These are phyloP conservation scores for Kalanchoe fedtschenkoi DNA, from an alignment of 164 flowering plant genomes.

Conservation along the genomic window DNA sequence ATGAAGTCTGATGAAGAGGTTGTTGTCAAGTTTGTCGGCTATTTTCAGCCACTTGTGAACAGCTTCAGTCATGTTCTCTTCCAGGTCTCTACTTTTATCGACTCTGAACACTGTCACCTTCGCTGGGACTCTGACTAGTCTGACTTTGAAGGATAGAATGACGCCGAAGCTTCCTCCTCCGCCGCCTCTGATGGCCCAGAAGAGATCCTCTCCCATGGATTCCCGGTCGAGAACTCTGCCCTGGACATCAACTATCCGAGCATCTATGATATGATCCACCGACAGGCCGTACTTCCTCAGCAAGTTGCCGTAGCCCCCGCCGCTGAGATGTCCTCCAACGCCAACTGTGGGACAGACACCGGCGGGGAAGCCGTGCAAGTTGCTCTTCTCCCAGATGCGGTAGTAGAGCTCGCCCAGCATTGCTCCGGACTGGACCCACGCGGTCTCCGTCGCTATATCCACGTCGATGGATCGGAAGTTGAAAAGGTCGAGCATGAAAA, in stretches of 20 bases:
- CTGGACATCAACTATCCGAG: conserved; percentile 10
- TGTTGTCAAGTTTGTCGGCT: conserved; percentile 15
- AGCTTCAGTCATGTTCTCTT: conserved; percentile 15
- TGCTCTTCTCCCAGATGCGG: conserved; percentile 15
- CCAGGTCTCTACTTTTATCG: conserved; percentile 9
- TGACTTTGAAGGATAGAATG: conserved; percentile 21
- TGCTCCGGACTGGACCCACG: conserved; percentile 21
- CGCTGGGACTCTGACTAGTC: conserved; percentile 19
- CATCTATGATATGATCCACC: conserved; percentile 15
- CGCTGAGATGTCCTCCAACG: conserved; percentile 21
- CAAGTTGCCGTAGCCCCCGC: conserved; percentile 22
- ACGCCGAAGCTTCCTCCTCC: conserved; percentile 34
- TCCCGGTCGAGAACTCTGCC: conserved; percentile 22
- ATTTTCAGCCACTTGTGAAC: conserved; percentile 9
- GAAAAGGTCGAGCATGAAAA: conserved; percentile 25
- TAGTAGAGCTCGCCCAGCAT: conserved; percentile 20
- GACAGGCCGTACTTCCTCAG: conserved; percentile 19
- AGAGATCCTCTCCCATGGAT: conserved; percentile 33
- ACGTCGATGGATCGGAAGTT: conserved; percentile 17
- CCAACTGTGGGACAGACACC: conserved; percentile 20
- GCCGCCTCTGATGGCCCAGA: conserved; percentile 35
- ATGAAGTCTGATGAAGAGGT: conserved; percentile 26
- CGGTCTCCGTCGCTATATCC: conserved; percentile 9
- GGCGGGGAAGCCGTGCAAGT: conserved; percentile 14
- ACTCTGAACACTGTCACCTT: conserved; percentile 23